phyloP scores from a whole-genome alignment of 2,329 filamentous ascomycete species.

The Diaporthe vexans region DNA sequence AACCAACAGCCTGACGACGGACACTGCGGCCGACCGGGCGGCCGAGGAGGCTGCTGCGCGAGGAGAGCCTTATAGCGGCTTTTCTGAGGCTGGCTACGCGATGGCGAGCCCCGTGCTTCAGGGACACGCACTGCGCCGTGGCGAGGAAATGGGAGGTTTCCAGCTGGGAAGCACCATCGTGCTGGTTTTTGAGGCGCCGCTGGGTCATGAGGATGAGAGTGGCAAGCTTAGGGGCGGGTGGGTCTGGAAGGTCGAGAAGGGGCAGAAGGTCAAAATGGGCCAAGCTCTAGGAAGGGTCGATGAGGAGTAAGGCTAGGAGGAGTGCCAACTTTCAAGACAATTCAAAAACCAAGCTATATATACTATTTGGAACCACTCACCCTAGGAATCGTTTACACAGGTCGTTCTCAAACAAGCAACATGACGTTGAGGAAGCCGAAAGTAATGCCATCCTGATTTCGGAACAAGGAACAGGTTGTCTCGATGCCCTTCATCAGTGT shows the following conservation, averaged over 20 bases:
- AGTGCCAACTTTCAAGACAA: neutral
- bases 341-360: neutral
- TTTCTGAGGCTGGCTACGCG: slow-evolving; percentile 90
- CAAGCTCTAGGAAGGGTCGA: slow-evolving; percentile 85
- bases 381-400: neutral
- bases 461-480: neutral
- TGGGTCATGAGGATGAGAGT: slow-evolving; percentile 68
- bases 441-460: neutral
- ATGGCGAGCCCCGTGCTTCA: slow-evolving; percentile 82
- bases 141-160: slow-evolving; percentile 99
- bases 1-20: slow-evolving; percentile 91
- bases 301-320: neutral
- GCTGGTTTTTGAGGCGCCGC: slow-evolving; percentile 94
- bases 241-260: slow-evolving; percentile 88
- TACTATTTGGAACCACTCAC: neutral
- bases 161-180: slow-evolving; percentile 96
- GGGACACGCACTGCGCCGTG: slow-evolving; percentile 86
- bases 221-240: slow-evolving; percentile 75
- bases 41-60: slow-evolving; percentile 82
- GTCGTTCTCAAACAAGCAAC: neutral
- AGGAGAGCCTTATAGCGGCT: slow-evolving; percentile 90
- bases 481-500: neutral
- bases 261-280: slow-evolving; percentile 90
- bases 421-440: neutral
- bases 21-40: slow-evolving; percentile 90